Evolutionary conservation across 768 basidiomycete genomes (phyloP).

Genomic region (Lactarius trivialis): DNA sequence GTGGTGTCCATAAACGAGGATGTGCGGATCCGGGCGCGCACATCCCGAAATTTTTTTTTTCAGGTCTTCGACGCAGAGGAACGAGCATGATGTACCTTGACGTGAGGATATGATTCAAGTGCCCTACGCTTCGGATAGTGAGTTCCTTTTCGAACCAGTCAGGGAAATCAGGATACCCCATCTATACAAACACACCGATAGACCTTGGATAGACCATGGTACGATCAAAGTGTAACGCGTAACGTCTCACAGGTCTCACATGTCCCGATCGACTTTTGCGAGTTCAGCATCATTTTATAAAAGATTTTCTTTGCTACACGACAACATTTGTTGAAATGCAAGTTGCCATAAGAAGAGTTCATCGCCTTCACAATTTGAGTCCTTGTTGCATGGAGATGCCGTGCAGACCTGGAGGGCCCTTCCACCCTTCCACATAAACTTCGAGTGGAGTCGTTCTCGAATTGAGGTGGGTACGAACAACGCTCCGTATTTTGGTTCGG

Average conservation of each 20-base stretch:
- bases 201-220: background rate
- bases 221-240: background rate
- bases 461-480: background rate
- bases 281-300: background rate
- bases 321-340: background rate
- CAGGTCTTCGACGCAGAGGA: background rate
- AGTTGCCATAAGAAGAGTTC: background rate
- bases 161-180: background rate
- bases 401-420: background rate
- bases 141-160: background rate
- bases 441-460: background rate
- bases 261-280: background rate
- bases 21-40: background rate
- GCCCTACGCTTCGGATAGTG: background rate
- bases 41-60: background rate
- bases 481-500: background rate
- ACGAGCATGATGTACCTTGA: background rate
- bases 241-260: too few species aligned
- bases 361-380: background rate
- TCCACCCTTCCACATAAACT: background rate
- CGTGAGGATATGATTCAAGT: background rate
- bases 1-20: background rate
- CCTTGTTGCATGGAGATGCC: background rate
- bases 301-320: background rate
- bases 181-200: background rate